Evolutionary conservation across 2,329 filamentous ascomycete species (phyloP).

Genomic region (Verticillium klebahnii): DNA sequence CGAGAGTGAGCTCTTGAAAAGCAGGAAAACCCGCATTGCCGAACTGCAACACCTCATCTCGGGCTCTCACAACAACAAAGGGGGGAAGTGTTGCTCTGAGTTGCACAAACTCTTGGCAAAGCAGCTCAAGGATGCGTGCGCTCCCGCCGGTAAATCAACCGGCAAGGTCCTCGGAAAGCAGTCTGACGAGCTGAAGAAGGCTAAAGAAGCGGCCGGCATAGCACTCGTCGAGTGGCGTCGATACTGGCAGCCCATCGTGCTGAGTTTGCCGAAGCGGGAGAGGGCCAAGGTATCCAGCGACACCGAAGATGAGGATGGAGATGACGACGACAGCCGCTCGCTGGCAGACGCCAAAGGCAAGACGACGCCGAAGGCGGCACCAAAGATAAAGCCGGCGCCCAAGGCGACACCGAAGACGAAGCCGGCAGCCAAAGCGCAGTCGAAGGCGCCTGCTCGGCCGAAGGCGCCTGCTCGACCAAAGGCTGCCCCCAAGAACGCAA

Average conservation of each 20-base stretch:
- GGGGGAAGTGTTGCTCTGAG: not conserved
- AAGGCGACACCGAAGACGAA: not conserved
- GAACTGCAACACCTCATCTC: not conserved
- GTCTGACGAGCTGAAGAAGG: not conserved
- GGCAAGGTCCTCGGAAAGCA: not conserved
- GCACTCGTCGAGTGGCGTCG: not conserved
- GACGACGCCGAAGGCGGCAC: not conserved
- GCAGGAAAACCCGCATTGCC: not conserved
- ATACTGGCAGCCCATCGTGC: not conserved
- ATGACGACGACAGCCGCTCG: not conserved
- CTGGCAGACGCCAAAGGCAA: not conserved
- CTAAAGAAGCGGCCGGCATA: not conserved
- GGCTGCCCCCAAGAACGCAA: not conserved
- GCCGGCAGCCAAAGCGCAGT: not conserved
- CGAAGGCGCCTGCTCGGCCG: no score
- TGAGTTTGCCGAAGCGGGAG: not conserved
- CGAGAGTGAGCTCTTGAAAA: not conserved
- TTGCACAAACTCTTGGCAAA: not conserved
- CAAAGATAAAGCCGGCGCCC: not conserved
- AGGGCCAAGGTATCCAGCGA: not conserved
- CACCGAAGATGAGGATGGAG: not conserved
- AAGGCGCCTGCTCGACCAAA: not conserved
- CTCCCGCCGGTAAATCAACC: not conserved
- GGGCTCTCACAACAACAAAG: not conserved
- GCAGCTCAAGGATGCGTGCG: not conserved